A percentile compares a stretch with the other conserved stretches of the same genome.
Evolutionary conservation across 331 rosid genomes (phyloP).

Genomic region (Acacia concinna): DNA sequence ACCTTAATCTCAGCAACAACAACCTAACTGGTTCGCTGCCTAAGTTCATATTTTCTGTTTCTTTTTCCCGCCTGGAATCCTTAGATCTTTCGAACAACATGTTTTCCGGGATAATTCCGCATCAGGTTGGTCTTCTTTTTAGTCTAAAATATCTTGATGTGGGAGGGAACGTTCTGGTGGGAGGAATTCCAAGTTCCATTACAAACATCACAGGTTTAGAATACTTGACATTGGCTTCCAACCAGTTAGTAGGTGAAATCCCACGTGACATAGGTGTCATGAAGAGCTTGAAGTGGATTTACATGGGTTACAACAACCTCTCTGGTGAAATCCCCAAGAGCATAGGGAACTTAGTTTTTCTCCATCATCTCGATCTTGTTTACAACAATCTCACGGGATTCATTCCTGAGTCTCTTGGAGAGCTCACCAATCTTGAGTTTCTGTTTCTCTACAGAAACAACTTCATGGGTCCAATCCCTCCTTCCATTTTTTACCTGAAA

Average conservation of each 20-base stretch:
- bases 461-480: slow-evolving; percentile 63
- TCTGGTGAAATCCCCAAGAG: slow-evolving; percentile 69
- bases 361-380: slow-evolving; percentile 81
- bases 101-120: slow-evolving; percentile 69
- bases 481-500: slow-evolving; percentile 49
- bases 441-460: slow-evolving; percentile 81
- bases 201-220: slow-evolving; percentile 55
- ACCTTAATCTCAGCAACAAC: slow-evolving; percentile 81
- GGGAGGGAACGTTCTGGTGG: slow-evolving; percentile 76
- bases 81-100: slow-evolving; percentile 90
- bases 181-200: slow-evolving; percentile 66
- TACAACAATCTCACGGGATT: slow-evolving; percentile 77
- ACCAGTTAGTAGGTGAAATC: slow-evolving; percentile 66
- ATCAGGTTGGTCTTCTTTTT: slow-evolving; percentile 51
- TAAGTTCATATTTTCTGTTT: slow-evolving; percentile 36
- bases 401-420: slow-evolving; percentile 70
- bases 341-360: slow-evolving; percentile 51
- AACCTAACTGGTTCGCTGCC: slow-evolving; percentile 75
- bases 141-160: slow-evolving; percentile 65
- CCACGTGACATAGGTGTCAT: slow-evolving; percentile 49
- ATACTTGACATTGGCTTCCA: slow-evolving; percentile 78
- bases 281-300: slow-evolving; percentile 73
- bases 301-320: slow-evolving; percentile 85
- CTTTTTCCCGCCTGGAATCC: slow-evolving; percentile 43
- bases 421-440: slow-evolving; percentile 60